Evolutionary conservation across 1,284 basidiomycete genomes (phyloP).

Genomic region (Taiwanofungus camphoratus): DNA sequence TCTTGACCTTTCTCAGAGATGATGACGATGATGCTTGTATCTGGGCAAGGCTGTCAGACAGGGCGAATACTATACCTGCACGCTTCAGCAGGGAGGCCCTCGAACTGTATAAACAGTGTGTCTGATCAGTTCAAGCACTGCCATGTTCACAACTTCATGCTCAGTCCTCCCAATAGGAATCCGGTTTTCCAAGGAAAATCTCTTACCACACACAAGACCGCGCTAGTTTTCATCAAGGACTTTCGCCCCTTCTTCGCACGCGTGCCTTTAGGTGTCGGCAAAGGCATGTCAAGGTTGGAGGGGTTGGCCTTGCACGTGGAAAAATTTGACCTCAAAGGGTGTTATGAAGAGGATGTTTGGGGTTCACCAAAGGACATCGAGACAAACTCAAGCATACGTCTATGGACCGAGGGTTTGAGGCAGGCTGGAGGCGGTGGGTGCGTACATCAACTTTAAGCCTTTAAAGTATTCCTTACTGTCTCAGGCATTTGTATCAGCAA

Average conservation of each 20-base stretch:
- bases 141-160: not conserved
- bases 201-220: slow-evolving; percentile 30
- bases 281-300: slow-evolving; percentile 29
- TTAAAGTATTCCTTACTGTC: not conserved
- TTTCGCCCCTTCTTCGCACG: slow-evolving; percentile 45
- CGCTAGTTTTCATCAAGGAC: slow-evolving; percentile 32
- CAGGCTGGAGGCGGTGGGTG: slow-evolving; percentile 51
- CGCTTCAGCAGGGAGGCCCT: slow-evolving; percentile 36
- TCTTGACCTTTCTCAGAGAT: slow-evolving; percentile 26
- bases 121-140: not conserved
- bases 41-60: slow-evolving; percentile 45
- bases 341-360: slow-evolving; percentile 36
- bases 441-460: slow-evolving; percentile 3
- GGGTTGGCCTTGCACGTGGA: slow-evolving; percentile 46
- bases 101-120: slow-evolving; percentile 28
- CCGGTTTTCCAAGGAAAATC: slow-evolving; percentile 16
- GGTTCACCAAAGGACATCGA: slow-evolving; percentile 42
- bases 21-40: slow-evolving; percentile 30
- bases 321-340: slow-evolving; percentile 33
- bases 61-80: slow-evolving; percentile 30
- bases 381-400: slow-evolving; percentile 31
- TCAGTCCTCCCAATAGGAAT: slow-evolving; percentile 3
- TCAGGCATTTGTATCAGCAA: slow-evolving; percentile 30
- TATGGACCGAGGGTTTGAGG: slow-evolving; percentile 47
- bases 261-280: slow-evolving; percentile 33